Conservation (phyloP, 148 eudicot genomes). For the Arctostaphylos glauca region DNA sequence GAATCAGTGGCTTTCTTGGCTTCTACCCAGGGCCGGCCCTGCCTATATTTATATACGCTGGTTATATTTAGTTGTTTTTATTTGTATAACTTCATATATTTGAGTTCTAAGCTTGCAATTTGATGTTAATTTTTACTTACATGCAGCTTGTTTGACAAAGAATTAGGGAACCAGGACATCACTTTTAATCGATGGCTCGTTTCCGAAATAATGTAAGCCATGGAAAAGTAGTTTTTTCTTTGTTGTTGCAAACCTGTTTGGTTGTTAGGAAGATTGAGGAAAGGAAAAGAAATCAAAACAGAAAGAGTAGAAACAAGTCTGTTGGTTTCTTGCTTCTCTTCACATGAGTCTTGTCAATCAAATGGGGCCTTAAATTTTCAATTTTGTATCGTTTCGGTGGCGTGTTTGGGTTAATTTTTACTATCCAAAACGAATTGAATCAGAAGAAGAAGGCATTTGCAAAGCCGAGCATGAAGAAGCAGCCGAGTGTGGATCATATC, state of each 20-base stretch:
- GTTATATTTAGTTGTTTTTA: too few species aligned
- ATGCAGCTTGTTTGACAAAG: not conserved
- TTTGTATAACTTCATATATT: too few species aligned
- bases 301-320: not conserved
- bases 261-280: not conserved
- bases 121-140: not conserved
- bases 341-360: not conserved
- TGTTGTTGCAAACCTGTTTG: not conserved
- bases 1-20: too few species aligned
- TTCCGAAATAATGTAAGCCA: constrained; percentile 37
- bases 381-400: not conserved
- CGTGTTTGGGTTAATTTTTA: not conserved
- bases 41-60: too few species aligned
- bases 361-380: not conserved
- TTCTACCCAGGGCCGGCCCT: too few species aligned
- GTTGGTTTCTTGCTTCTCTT: not conserved
- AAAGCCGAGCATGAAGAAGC: constrained; percentile 10
- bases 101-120: not conserved
- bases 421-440: not conserved
- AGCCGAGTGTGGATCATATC: constrained; percentile 32
- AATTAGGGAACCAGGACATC: not conserved
- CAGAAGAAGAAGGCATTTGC: constrained; percentile 9
- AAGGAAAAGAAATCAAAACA: not conserved
- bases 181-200: constrained; percentile 28
- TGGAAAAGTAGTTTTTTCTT: not conserved